phyloP scores from a whole-genome alignment of 108 stramenopile genomes.

The Licmophora abbreviata region DNA sequence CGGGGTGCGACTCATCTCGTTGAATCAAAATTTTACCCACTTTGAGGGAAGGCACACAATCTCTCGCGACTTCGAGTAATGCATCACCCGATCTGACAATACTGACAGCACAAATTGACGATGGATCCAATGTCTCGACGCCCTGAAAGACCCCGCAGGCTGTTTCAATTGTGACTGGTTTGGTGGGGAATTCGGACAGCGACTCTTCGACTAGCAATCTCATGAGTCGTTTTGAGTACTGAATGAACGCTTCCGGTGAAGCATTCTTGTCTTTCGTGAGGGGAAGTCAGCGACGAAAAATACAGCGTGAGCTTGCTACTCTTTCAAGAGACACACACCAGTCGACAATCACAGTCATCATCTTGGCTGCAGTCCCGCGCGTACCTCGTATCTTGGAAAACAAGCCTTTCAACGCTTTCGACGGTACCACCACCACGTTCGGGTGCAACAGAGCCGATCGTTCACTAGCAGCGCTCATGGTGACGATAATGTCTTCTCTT shows the following conservation, averaged over 20 bases:
- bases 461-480: no score
- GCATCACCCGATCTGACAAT: slow-evolving; percentile 93
- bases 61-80: slow-evolving; percentile 79
- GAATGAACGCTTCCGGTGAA: slow-evolving; percentile 44
- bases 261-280: slow-evolving; percentile 26
- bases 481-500: no score
- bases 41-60: slow-evolving; percentile 54
- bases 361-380: background rate
- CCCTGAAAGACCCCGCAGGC: slow-evolving; percentile 69
- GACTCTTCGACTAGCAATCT: slow-evolving; percentile 86
- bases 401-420: slow-evolving; percentile 29
- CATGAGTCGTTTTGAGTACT: slow-evolving; percentile 66
- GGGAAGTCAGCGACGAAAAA: background rate
- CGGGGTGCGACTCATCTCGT: slow-evolving; percentile 79
- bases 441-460: no score
- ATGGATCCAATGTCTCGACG: slow-evolving; percentile 19
- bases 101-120: slow-evolving; percentile 72
- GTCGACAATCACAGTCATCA: background rate
- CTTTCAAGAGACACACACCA: background rate
- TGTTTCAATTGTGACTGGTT: slow-evolving; percentile 36
- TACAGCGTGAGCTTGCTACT: background rate
- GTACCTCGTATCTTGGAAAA: slow-evolving; percentile 53
- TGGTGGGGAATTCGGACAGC: slow-evolving; percentile 61
- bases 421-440: slow-evolving; percentile 28
- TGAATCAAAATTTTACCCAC: slow-evolving; percentile 98